A percentile compares a stretch with the other conserved stretches of the same genome.
Conservation (phyloP, 257 asterid genomes). For the Ballota nigra region DNA sequence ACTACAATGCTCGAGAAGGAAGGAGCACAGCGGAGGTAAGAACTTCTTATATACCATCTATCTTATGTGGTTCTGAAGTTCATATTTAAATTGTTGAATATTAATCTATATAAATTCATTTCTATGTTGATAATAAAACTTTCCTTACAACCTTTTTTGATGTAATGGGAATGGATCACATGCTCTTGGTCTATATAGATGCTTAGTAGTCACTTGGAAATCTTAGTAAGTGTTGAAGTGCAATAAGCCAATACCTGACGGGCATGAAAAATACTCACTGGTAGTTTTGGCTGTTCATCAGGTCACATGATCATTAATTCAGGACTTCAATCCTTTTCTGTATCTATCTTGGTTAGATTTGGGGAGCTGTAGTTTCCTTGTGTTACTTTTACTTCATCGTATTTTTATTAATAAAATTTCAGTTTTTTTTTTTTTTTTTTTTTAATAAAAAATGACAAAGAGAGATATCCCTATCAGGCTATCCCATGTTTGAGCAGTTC, state of each 20-base stretch:
- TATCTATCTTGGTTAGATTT: background rate
- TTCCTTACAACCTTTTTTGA: background rate
- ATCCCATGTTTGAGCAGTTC: background rate
- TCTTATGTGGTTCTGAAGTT: constrained; percentile 3
- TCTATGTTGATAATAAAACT: background rate
- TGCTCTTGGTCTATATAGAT: background rate
- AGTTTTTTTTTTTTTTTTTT: background rate
- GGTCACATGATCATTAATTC: no score
- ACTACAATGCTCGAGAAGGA: constrained; percentile 78
- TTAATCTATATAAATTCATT: background rate
- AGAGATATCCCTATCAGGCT: background rate
- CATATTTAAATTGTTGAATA: background rate
- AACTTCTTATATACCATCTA: background rate
- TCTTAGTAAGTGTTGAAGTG: background rate
- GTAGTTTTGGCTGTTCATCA: background rate
- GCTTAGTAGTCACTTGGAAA: background rate
- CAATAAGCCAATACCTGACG: background rate
- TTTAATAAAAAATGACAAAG: background rate
- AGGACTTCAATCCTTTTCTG: background rate
- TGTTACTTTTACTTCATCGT: background rate
- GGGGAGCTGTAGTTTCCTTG: background rate
- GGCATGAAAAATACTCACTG: background rate
- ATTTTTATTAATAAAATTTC: background rate
- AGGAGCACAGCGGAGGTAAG: constrained; percentile 78
- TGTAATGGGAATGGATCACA: background rate